Conservation (phyloP, 495 filamentous ascomycete genomes). For the Lasiosphaeriaceae sp. region DNA sequence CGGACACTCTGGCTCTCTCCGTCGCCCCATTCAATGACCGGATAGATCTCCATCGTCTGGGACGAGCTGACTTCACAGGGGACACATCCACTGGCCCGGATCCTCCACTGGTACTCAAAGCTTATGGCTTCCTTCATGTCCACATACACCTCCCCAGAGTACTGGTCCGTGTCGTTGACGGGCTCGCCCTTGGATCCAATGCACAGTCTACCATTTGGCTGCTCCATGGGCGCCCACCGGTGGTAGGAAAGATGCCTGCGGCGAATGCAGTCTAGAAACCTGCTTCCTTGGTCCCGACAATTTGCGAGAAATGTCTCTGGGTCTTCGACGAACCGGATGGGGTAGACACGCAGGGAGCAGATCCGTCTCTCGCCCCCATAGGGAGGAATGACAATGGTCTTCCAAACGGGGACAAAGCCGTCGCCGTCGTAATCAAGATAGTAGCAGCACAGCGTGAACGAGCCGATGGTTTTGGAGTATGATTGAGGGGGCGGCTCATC, state of each 20-base stretch:
- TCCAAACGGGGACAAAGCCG: neutral
- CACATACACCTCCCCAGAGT: neutral
- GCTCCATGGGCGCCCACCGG: neutral
- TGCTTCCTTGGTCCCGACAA: neutral
- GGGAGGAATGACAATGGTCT: neutral
- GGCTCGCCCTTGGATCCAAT: neutral
- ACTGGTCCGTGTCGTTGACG: neutral
- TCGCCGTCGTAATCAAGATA: neutral
- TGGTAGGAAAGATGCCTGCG: neutral
- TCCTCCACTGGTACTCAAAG: neutral
- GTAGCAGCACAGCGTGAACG: neutral
- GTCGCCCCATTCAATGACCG: no score
- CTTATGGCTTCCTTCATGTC: neutral
- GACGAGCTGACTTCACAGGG: neutral
- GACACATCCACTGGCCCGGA: neutral
- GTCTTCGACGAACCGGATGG: neutral
- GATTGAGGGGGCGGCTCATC: no score
- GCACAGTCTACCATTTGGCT: neutral
- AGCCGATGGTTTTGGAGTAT: no score
- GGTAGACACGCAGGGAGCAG: neutral
- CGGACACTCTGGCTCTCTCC: no score
- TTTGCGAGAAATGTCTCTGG: neutral
- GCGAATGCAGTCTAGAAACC: neutral
- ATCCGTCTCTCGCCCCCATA: neutral
- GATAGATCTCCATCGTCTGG: neutral